Evolutionary conservation across 345 rosid genomes (phyloP).

Genomic region (Citrus mangshanensis): DNA sequence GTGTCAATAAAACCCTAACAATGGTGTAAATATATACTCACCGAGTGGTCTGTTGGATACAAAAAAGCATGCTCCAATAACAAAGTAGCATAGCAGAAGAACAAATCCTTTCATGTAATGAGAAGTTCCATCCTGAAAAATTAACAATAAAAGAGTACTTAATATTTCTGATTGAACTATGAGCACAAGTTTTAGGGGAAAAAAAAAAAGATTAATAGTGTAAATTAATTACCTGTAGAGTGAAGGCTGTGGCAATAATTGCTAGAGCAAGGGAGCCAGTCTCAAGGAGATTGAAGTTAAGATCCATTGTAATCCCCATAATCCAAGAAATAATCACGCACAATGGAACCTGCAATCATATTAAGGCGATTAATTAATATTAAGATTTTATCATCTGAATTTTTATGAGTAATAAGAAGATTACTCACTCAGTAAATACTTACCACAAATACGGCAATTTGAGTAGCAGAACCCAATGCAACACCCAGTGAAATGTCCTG

Average conservation of each 20-base stretch:
- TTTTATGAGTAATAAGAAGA: background rate
- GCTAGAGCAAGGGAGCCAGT: conserved; percentile 75
- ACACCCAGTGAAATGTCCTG: conserved; percentile 88
- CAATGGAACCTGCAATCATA: conserved; percentile 56
- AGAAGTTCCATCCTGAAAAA: conserved; percentile 81
- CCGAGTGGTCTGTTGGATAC: conserved; percentile 46
- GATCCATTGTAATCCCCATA: conserved; percentile 77
- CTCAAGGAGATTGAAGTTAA: conserved; percentile 73
- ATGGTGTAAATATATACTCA: conserved; percentile 20
- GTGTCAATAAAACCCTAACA: background rate
- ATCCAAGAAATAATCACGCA: conserved; percentile 70
- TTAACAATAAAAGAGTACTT: background rate
- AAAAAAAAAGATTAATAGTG: background rate
- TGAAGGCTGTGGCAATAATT: conserved; percentile 63
- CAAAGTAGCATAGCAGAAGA: conserved; percentile 63
- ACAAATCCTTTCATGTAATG: conserved; percentile 86
- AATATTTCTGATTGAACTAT: background rate
- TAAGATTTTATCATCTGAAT: background rate
- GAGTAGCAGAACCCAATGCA: conserved; percentile 89
- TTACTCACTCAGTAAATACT: conserved; percentile 8
- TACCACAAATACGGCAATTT: conserved; percentile 82
- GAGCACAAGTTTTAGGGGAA: background rate
- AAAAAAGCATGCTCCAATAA: conserved; percentile 77
- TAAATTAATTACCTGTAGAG: conserved; percentile 44
- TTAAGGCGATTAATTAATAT: background rate